phyloP scores from a whole-genome alignment of 1,139 yeast genomes.

The Geotrichum carabidarum region DNA sequence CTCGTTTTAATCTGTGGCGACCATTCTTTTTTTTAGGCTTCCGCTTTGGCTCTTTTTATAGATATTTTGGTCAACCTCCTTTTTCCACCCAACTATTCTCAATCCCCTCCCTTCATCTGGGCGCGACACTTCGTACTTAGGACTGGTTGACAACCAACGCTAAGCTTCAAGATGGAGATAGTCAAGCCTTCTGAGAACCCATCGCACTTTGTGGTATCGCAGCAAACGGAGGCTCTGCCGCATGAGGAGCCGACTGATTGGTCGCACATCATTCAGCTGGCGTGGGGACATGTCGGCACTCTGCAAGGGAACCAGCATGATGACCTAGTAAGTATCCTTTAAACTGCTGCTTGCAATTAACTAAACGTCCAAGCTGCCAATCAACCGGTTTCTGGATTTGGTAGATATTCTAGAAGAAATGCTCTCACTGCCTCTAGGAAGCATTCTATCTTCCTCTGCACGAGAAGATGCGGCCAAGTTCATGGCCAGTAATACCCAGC shows the following conservation, averaged over 20 bases:
- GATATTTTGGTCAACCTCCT: no score
- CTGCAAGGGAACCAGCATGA: neutral
- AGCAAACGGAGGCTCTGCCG: no score
- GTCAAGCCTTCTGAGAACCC: no score
- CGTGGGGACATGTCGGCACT: constrained; percentile 7
- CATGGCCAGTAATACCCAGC: constrained; percentile 6
- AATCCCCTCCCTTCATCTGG: no score
- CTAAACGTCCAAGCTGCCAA: constrained; percentile 1
- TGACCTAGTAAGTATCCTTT: constrained; percentile 1
- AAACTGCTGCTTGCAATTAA: neutral
- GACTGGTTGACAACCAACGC: no score
- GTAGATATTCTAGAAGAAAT: constrained; percentile 13
- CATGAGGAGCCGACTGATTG: neutral
- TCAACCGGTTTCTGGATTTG: constrained; percentile 9
- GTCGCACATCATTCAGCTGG: constrained; percentile 8
- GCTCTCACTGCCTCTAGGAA: constrained; percentile 9
- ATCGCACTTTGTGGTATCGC: no score
- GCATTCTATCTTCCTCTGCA: constrained; percentile 9
- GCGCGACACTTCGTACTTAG: no score
- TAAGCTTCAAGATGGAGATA: no score
- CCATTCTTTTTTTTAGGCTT: no score
- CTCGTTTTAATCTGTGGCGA: no score
- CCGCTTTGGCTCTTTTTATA: no score
- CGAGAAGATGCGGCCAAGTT: constrained; percentile 9
- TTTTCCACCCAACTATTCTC: no score